Evolutionary conservation across 352 stramenopile genomes (phyloP).

Genomic region (Globisporangium yorkense): DNA sequence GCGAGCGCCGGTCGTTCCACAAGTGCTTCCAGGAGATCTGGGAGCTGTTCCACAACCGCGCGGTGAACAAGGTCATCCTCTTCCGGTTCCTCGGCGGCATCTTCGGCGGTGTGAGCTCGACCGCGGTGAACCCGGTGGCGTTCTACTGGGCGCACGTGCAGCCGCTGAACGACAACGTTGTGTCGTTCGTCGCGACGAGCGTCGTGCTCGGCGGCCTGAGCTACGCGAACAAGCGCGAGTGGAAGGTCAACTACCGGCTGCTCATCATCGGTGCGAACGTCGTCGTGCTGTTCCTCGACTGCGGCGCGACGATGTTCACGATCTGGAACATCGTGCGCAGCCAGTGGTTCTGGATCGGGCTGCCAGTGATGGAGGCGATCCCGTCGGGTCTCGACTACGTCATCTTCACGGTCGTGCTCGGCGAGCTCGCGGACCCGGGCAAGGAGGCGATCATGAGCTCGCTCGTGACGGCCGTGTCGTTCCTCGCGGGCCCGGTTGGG

Average conservation of each 20-base stretch:
- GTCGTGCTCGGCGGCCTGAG: constrained; percentile 23
- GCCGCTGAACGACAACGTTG: constrained; percentile 32
- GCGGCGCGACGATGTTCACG: constrained; percentile 20
- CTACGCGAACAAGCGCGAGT: constrained; percentile 24
- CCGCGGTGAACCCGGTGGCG: constrained; percentile 23
- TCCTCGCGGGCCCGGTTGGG: constrained; percentile 27
- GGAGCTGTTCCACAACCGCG: constrained; percentile 22
- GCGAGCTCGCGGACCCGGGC: constrained; percentile 35
- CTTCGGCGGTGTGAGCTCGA: constrained; percentile 27
- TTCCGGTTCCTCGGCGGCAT: constrained; percentile 39
- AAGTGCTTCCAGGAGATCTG: constrained; percentile 20
- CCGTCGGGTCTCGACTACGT: constrained; percentile 29
- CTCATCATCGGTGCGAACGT: constrained; percentile 22
- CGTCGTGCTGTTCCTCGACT: constrained; percentile 22
- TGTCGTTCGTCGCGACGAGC: constrained; percentile 10
- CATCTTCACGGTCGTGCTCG: constrained; percentile 31
- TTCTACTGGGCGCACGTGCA: constrained; percentile 28
- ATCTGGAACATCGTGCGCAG: constrained; percentile 34
- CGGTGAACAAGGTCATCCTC: constrained; percentile 35
- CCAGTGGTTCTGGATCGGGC: constrained; percentile 37
- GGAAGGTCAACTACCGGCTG: constrained; percentile 23
- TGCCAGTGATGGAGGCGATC: constrained; percentile 28
- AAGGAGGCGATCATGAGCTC: constrained; percentile 35
- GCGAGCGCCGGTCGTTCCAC: constrained; percentile 7
- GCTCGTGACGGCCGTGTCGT: constrained; percentile 32